Conservation (phyloP, 805 yeast genomes). For the Barnettozyma californica region DNA sequence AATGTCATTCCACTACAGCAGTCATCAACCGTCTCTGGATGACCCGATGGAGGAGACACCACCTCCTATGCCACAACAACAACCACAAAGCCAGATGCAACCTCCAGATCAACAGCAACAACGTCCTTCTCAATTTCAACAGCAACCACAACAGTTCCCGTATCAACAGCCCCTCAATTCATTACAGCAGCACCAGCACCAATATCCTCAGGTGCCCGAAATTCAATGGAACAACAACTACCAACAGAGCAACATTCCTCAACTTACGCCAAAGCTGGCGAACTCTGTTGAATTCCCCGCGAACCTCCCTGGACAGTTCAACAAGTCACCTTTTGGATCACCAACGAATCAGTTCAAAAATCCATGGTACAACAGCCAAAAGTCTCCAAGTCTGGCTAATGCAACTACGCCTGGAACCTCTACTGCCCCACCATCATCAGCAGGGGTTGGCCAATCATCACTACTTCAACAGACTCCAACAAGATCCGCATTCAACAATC, state of each 20-base stretch:
- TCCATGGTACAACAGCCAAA: constrained; percentile 22
- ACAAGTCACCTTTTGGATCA: constrained; percentile 24
- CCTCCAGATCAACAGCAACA: constrained; percentile 8
- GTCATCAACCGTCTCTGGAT: constrained; percentile 21
- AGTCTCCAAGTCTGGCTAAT: constrained; percentile 12
- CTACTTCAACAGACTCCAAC: constrained; percentile 19
- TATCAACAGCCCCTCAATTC: not conserved
- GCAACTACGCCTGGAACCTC: constrained; percentile 6
- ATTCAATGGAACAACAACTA: constrained; percentile 23
- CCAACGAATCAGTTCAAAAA: constrained; percentile 26
- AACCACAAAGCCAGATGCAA: not conserved
- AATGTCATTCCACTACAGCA: constrained; percentile 23
- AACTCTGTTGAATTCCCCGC: constrained; percentile 4
- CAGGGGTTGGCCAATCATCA: not conserved
- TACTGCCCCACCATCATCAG: constrained; percentile 5
- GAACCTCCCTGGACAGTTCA: not conserved
- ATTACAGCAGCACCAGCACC: not conserved
- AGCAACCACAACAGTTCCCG: not conserved
- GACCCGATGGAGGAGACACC: constrained; percentile 9
- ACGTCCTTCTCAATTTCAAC: not conserved
- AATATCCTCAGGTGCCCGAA: constrained; percentile 9
- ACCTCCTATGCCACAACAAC: constrained; percentile 5
- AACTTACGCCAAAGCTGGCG: constrained; percentile 18
- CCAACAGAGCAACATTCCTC: constrained; percentile 16
- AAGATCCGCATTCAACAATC: constrained; percentile 24